Base-by-base conservation (phyloP, 768 basidiomycete genomes). In the Tephrocybe sp. region DNA sequence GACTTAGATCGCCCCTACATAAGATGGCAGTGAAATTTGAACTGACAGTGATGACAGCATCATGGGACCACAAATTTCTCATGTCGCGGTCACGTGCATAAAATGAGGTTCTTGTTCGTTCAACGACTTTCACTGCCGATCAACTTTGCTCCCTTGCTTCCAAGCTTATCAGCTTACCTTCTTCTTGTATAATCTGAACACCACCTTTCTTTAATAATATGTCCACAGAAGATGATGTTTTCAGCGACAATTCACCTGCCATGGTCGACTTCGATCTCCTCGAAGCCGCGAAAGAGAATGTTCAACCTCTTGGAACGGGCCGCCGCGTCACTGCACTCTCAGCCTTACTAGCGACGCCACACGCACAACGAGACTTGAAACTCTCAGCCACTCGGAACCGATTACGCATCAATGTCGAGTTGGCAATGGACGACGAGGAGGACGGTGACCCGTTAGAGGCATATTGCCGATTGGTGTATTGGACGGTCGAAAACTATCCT, bases 401-500 rank as follows among this genome's bases (percentile, higher is more conserved):
- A 19, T 79, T 86, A 18, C 79, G 87, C 11, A 75, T 87, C 42
- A 89, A 91, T 50, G 80, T 89, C 13, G 79, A 86, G 57, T 61
- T 88, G 9, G 83, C 87, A 0, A 59, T 90, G n/a, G 92, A 92
- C 29, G 89, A 91, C 30, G 84, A 86, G 29, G 85, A 88, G 38
- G 86, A 88, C 47, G 82, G 80, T 47, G 90, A 92, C 60, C 83
- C 91, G 0, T 73, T 98, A 31, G 93, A 94, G 53, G 87, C 90
- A 1, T 95, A 94, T 59, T 84, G 82, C 59, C 76, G 78, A 52
- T 84, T 97, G 56, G 86, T 98, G 44, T 79, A 88, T 43, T 98
- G 94, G 90, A 94, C 90, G 0, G 70, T 94, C 36, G 92, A 95
- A 64, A 93, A 91, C 65, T 95, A 97, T 62, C 94, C 95, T 0